These are phyloP conservation scores for Cardamine chenopodiifolia DNA, from an alignment of 345 rosid genomes.

Conservation along the genomic window DNA sequence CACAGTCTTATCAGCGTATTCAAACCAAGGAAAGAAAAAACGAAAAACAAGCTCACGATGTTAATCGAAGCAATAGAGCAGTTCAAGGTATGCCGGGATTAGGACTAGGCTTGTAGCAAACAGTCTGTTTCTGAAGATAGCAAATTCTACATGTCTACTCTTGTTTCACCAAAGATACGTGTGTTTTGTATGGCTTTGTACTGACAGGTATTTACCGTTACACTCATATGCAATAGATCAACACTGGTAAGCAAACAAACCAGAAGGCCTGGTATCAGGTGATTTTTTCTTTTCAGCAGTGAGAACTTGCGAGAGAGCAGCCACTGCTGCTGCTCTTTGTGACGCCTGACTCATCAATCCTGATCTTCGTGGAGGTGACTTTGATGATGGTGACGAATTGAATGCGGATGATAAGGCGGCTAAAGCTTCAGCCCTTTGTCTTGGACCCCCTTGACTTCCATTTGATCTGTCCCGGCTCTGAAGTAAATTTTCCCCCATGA, in stretches of 20 bases:
- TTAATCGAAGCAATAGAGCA: not conserved
- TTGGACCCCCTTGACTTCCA: slow-evolving; percentile 66
- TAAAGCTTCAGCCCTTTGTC: slow-evolving; percentile 84
- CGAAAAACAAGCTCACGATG: not conserved
- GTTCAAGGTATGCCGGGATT: not conserved
- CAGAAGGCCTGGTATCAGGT: slow-evolving; percentile 53
- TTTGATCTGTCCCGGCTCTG: slow-evolving; percentile 63
- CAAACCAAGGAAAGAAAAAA: not conserved
- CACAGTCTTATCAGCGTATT: not conserved
- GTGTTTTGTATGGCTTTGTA: not conserved
- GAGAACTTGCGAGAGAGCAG: slow-evolving; percentile 92
- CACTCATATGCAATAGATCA: slow-evolving; percentile 5
- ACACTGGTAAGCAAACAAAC: slow-evolving; percentile 46
- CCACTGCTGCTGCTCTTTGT: slow-evolving; percentile 96
- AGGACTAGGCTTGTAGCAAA: not conserved
- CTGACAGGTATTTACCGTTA: not conserved
- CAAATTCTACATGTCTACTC: not conserved
- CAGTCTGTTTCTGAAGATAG: not conserved
- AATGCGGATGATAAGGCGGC: slow-evolving; percentile 86
- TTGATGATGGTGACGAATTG: slow-evolving; percentile 59
- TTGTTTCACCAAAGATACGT: not conserved
- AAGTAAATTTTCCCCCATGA: not conserved
- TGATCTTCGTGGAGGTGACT: slow-evolving; percentile 51
- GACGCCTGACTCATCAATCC: slow-evolving; percentile 57
- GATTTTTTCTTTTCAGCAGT: slow-evolving; percentile 78